Evolutionary conservation across 805 yeast species (phyloP).

Genomic region (Priceomyces melissophilus): DNA sequence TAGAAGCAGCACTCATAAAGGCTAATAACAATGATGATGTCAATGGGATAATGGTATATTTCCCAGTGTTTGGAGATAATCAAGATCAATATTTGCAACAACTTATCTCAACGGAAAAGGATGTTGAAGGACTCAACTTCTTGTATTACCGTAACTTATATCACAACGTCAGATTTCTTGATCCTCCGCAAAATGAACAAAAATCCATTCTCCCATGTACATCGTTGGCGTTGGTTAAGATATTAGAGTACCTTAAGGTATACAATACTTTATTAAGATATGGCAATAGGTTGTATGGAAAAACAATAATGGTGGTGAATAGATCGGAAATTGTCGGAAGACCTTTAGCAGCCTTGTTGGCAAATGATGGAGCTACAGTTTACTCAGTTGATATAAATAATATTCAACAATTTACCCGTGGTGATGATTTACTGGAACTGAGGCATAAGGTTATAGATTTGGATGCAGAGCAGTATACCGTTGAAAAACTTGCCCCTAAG

Average conservation of each 20-base stretch:
- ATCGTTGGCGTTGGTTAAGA: conserved; percentile 91
- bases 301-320: conserved; percentile 85
- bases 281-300: conserved; percentile 92
- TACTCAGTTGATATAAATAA: conserved; percentile 87
- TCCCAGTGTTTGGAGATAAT: conserved; percentile 93
- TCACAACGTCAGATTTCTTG: conserved; percentile 85
- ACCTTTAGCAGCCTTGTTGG: conserved; percentile 91
- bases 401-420: conserved; percentile 89
- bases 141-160: conserved; percentile 90
- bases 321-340: conserved; percentile 97
- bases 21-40: conserved; percentile 77
- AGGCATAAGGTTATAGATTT: conserved; percentile 71
- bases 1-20: conserved; percentile 77
- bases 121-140: conserved; percentile 93
- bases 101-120: conserved; percentile 85
- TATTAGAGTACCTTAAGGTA: conserved; percentile 82
- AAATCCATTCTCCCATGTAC: conserved; percentile 96
- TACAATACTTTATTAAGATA: conserved; percentile 79
- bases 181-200: conserved; percentile 56
- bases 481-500: conserved; percentile 62
- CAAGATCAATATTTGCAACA: conserved; percentile 97
- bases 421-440: conserved; percentile 77
- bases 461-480: conserved; percentile 47
- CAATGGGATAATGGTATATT: conserved; percentile 94
- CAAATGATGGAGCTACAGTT: conserved; percentile 96